Percentiles rank a stretch among this genome's conserved stretches.
Conservation (phyloP, 495 filamentous ascomycete genomes). For the Niebla homalea region DNA sequence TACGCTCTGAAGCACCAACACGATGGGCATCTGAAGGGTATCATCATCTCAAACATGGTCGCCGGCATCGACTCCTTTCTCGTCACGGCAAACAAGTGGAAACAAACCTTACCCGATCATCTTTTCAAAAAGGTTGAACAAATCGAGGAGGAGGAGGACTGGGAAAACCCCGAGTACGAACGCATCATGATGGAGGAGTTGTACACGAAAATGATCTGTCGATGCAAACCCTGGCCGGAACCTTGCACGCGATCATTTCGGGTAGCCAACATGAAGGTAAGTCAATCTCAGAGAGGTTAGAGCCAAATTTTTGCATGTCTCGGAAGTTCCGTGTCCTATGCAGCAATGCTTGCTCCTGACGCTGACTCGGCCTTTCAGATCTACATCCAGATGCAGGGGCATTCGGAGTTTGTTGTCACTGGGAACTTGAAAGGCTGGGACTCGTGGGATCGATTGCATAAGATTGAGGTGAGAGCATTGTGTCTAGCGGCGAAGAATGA, state of each 20-base stretch:
- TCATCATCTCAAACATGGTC: constrained; percentile 9
- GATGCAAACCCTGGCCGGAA: constrained; percentile 7
- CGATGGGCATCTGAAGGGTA: constrained; percentile 5
- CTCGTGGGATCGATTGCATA: constrained; percentile 6
- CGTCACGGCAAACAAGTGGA: constrained; percentile 1
- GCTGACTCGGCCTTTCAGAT: too few species aligned
- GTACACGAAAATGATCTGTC: constrained; percentile 8
- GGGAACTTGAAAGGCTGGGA: constrained; percentile 8
- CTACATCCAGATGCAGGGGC: constrained; percentile 6
- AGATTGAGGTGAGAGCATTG: constrained; percentile 3
- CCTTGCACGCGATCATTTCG: constrained; percentile 5
- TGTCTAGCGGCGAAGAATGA: constrained; percentile 5
- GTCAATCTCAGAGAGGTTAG: too few species aligned
- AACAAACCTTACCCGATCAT: constrained; percentile 4
- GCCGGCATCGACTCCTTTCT: constrained; percentile 9
- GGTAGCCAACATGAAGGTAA: constrained; percentile 4
- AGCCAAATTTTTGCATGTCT: too few species aligned
- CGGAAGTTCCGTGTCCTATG: neutral
- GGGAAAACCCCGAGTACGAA: constrained; percentile 9
- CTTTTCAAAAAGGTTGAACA: constrained; percentile 1
- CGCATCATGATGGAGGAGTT: constrained; percentile 11
- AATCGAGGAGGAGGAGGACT: constrained; percentile 5
- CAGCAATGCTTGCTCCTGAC: neutral
- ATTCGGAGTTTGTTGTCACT: constrained; percentile 7
- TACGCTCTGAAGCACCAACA: constrained; percentile 8